Percentiles rank a stretch among this genome's conserved stretches.
Evolutionary conservation across 1,284 basidiomycete species (phyloP).

Genomic region (Vanrija pseudolonga): DNA sequence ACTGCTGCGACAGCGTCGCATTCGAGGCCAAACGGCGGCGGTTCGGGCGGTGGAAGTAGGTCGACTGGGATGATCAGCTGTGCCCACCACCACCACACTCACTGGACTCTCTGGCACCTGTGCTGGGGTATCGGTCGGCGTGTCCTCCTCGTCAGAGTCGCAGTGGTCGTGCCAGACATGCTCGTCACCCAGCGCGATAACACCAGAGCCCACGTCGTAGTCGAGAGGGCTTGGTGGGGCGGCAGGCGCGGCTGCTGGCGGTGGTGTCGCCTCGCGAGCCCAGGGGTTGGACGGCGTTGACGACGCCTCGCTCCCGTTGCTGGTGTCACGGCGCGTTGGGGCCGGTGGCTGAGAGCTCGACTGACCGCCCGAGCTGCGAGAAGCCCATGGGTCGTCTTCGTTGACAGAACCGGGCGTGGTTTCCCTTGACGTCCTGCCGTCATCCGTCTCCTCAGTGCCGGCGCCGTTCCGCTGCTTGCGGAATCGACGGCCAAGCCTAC

Average conservation of each 20-base stretch:
- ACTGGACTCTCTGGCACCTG: conserved; percentile 17
- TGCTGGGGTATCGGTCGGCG: conserved; percentile 33
- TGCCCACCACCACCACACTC: neutral
- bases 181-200: conserved; percentile 70
- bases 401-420: no score
- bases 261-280: conserved; percentile 26
- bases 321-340: no score
- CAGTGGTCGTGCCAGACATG: conserved; percentile 59
- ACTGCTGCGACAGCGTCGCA: no score
- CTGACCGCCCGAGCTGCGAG: neutral
- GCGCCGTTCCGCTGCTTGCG: neutral
- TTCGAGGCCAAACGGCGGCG: conserved; percentile 15
- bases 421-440: no score
- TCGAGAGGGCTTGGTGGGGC: conserved; percentile 11
- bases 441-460: no score
- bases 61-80: conserved; percentile 51
- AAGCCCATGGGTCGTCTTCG: no score
- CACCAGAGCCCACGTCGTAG: conserved; percentile 53
- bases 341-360: conserved; percentile 2
- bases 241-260: neutral
- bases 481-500: conserved; percentile 23
- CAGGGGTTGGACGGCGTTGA: conserved; percentile 36
- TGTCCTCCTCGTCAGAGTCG: conserved; percentile 46
- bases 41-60: conserved; percentile 34
- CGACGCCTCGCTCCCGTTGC: neutral